Conservation (phyloP, 768 basidiomycete genomes). For the Lactifluus piperatus region DNA sequence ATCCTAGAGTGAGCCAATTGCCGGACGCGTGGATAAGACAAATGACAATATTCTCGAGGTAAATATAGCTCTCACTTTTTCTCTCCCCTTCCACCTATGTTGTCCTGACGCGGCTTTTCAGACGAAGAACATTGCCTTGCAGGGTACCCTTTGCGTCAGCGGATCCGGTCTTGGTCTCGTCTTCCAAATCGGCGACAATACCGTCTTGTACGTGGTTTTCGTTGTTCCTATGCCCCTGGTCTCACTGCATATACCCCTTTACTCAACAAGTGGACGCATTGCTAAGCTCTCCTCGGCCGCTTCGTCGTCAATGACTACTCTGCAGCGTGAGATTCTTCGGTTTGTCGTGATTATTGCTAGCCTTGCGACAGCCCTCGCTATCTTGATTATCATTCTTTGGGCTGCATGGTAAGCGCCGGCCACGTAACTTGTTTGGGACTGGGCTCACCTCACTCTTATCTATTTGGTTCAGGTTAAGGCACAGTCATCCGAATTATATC, state of each 20-base stretch:
- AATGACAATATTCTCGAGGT: conserved; percentile 26
- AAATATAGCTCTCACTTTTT: background rate
- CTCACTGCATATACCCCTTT: background rate
- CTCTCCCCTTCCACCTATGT: background rate
- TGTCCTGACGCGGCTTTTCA: conserved; percentile 26
- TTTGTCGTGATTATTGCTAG: conserved; percentile 46
- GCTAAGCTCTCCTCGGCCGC: conserved; percentile 30
- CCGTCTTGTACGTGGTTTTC: conserved; percentile 37
- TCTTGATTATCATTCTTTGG: conserved; percentile 45
- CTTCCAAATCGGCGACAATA: conserved; percentile 41
- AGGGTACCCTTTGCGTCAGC: conserved; percentile 43
- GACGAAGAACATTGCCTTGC: conserved; percentile 52
- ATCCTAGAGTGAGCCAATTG: conserved; percentile 16
- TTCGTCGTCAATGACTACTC: conserved; percentile 33
- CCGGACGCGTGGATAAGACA: conserved; percentile 24
- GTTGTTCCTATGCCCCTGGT: conserved; percentile 5
- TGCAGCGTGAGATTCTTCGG: conserved; percentile 46
- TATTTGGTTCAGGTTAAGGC: conserved; percentile 32
- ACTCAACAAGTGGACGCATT: conserved; percentile 29
- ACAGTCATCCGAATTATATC: conserved; percentile 36
- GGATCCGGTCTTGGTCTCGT: conserved; percentile 40
- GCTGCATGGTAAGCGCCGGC: conserved; percentile 28
- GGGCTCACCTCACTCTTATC: background rate
- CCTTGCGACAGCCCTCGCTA: conserved; percentile 36
- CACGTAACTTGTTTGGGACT: background rate